Percentiles rank a stretch among this genome's conserved stretches.
Conservation (phyloP, 1,139 yeast genomes). For the Yarrowia galli region DNA sequence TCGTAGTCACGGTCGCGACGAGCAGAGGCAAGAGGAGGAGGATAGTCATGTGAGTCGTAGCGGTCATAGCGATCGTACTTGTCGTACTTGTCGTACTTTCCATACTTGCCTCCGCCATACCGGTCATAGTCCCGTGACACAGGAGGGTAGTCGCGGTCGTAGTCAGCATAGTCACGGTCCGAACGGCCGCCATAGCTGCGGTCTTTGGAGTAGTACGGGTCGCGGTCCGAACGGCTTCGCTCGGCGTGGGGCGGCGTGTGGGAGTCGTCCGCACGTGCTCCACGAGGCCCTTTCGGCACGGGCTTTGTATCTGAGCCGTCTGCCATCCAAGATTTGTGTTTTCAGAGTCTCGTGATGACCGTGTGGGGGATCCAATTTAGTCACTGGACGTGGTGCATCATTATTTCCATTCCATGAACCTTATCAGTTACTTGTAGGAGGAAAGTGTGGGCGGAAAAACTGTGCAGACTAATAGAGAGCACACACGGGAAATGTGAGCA, state of each 20-base stretch:
- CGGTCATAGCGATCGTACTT: slow-evolving; percentile 15
- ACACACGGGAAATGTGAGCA: background rate
- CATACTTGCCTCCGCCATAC: slow-evolving; percentile 3
- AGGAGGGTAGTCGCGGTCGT: slow-evolving; percentile 27
- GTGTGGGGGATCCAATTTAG: slow-evolving; percentile 37
- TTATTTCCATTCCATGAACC: slow-evolving; percentile 34
- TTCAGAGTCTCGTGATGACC: slow-evolving; percentile 17
- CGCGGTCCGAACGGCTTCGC: slow-evolving; percentile 20
- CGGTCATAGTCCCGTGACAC: slow-evolving; percentile 28
- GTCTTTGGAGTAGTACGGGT: slow-evolving; percentile 3
- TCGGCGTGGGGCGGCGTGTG: slow-evolving; percentile 6
- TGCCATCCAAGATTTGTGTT: slow-evolving; percentile 13
- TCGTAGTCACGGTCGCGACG: slow-evolving; percentile 21
- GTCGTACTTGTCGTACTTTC: slow-evolving; percentile 21
- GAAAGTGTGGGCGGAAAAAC: slow-evolving; percentile 2
- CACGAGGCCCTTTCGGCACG: slow-evolving; percentile 35
- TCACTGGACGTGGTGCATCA: slow-evolving; percentile 39
- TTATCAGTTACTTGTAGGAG: slow-evolving; percentile 25
- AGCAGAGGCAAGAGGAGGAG: background rate
- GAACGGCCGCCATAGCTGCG: slow-evolving; percentile 21
- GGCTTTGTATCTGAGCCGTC: slow-evolving; percentile 34
- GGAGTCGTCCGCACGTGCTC: slow-evolving; percentile 4
- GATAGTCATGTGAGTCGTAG: slow-evolving; percentile 7
- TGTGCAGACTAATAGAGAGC: background rate
- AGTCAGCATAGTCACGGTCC: slow-evolving; percentile 10